A percentile compares a stretch with the other conserved stretches of the same genome.
phyloP scores from a whole-genome alignment of 108 stramenopile genomes.

The Asterionellopsis glacialis region DNA sequence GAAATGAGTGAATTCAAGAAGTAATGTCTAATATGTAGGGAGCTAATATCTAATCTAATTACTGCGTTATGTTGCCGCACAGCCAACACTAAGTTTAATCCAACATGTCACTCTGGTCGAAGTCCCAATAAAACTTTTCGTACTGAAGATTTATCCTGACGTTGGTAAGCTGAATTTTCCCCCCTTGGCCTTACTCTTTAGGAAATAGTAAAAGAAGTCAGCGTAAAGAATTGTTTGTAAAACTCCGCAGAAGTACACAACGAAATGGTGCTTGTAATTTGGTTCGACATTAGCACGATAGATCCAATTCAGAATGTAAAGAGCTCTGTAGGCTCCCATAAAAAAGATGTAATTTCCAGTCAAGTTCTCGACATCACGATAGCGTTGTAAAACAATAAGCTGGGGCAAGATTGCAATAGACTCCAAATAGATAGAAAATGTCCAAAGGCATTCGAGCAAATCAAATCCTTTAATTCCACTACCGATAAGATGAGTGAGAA shows the following conservation, averaged over 20 bases:
- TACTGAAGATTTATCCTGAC: background rate
- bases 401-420: conserved; percentile 96
- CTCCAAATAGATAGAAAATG: conserved; percentile 95
- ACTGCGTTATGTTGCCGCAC: too few species aligned
- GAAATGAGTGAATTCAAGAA: too few species aligned
- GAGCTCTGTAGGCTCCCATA: conserved; percentile 93
- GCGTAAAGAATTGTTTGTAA: conserved; percentile 97
- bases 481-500: conserved; percentile 71
- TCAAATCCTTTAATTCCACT: conserved; percentile 18
- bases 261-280: conserved; percentile 89
- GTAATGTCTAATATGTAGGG: too few species aligned
- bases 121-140: too few species aligned
- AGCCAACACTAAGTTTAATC: too few species aligned
- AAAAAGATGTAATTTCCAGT: conserved; percentile 98
- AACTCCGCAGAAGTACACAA: conserved; percentile 91
- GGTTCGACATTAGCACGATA: conserved; percentile 87
- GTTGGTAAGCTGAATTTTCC: conserved; percentile 83
- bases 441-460: conserved; percentile 88
- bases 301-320: conserved; percentile 99
- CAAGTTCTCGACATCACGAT: conserved; percentile 96
- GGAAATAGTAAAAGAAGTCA: conserved; percentile 99
- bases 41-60: too few species aligned
- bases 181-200: conserved; percentile 74
- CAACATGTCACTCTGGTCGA: too few species aligned
- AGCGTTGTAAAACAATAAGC: conserved; percentile 94